Base-by-base conservation (phyloP, 257 asterid species). In the Haberlea rhodopensis region DNA sequence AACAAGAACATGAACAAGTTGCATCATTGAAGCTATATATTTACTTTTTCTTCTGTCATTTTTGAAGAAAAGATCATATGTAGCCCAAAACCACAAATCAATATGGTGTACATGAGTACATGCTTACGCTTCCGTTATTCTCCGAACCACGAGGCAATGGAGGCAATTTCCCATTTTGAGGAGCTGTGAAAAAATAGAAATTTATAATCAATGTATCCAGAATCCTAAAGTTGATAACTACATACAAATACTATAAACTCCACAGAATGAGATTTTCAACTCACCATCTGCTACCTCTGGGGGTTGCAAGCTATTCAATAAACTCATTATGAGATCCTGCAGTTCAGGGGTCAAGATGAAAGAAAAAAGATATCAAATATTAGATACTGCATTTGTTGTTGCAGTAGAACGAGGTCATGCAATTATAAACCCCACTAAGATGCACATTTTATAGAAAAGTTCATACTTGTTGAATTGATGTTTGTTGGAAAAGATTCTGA, bases 401-500 rank as follows among this genome's bases (percentile, higher is more conserved):
- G 52, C 56, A 60, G 45, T 37, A 58, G 46, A 58, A 68, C 25
- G 56, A 70, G 53, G 60, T 57, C 49, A 49, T 49, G 75, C 10
- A 64, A 26, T 9, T 18, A 37, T 46, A 66, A 24, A 22, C 56
- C 25, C 29, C 24, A 29, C 56, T 18, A 27, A 22, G 24, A 65
- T 24, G 48, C 18, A 57, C 10, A 76, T 52, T 62, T 55, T 61
- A 21, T 18, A 63, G 56, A 65, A 55, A 54, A 43, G 34, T 55
- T 51, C 76, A 54, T 56, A 90, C 99, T 83, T 94, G 99, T 74
- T 94, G 99, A 69, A 88, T 65, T 49, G 97, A 87, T 73, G 96
- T 90, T 79, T 94, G 99, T 62, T 90, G 95, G 75, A 86, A 84
- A 73, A 94, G 95, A 78, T 90, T 94, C 76, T 94, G 97, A 70